Conservation (phyloP, 495 filamentous ascomycete genomes). For the Penicillium bialowiezense region DNA sequence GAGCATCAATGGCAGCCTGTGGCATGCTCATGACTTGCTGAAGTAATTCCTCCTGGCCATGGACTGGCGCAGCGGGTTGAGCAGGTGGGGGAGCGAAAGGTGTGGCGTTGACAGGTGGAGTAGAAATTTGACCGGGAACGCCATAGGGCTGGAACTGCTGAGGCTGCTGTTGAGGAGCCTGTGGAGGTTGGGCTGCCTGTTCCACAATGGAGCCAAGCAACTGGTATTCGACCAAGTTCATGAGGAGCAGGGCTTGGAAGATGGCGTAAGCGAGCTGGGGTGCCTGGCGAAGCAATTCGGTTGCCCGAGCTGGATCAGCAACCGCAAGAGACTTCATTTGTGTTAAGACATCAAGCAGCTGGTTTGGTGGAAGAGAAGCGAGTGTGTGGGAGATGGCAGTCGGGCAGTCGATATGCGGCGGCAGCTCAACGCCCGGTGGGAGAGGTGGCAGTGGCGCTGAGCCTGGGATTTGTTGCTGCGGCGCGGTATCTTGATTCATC, state of each 20-base stretch:
- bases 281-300: conserved; percentile 81
- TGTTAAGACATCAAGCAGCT: conserved; percentile 88
- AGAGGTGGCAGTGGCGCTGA: conserved; percentile 66
- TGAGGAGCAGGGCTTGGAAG: conserved; percentile 90
- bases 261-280: conserved; percentile 94
- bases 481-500: conserved; percentile 19
- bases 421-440: conserved; percentile 79
- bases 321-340: conserved; percentile 91
- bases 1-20: conserved; percentile 68
- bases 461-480: conserved; percentile 24
- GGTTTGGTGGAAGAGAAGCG: conserved; percentile 75
- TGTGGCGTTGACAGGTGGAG: conserved; percentile 56
- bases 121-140: conserved; percentile 46
- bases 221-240: conserved; percentile 80
- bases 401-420: conserved; percentile 73
- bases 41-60: conserved; percentile 64
- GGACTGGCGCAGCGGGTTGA: conserved; percentile 42
- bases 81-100: conserved; percentile 51
- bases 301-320: conserved; percentile 77
- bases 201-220: conserved; percentile 57
- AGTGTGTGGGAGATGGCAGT: conserved; percentile 92
- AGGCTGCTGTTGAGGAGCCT: conserved; percentile 31
- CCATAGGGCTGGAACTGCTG: conserved; percentile 35
- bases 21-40: conserved; percentile 73
- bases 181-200: conserved; percentile 41